These are phyloP conservation scores for Amylocarpus encephaloides DNA, from an alignment of 2,329 filamentous ascomycete species.

Conservation along the genomic window DNA sequence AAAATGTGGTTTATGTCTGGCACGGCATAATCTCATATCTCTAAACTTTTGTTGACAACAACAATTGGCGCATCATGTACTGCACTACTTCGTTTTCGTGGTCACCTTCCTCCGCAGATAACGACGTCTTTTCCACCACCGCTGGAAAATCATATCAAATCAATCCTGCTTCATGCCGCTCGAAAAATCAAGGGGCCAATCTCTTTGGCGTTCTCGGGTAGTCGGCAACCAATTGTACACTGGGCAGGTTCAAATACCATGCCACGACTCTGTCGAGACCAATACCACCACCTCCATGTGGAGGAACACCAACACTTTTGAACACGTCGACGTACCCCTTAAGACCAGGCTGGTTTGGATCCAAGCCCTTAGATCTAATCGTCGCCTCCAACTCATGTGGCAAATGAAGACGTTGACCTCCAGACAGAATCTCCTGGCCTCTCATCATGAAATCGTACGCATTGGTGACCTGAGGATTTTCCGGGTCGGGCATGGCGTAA, in stretches of 20 bases:
- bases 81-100: too few relatives aligned
- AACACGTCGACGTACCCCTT: slow-evolving; percentile 88
- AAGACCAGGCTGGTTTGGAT: slow-evolving; percentile 68
- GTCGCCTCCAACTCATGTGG: slow-evolving; percentile 69
- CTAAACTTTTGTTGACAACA: too few relatives aligned
- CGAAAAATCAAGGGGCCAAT: slow-evolving; percentile 39
- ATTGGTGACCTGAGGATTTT: slow-evolving; percentile 59
- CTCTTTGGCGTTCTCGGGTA: slow-evolving; percentile 57
- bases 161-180: neutral
- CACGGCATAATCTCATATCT: too few relatives aligned
- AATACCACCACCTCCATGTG: slow-evolving; percentile 84
- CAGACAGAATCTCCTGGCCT: slow-evolving; percentile 86
- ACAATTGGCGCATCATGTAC: too few relatives aligned
- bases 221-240: slow-evolving; percentile 51
- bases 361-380: slow-evolving; percentile 72
- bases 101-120: too few relatives aligned
- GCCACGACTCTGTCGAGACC: slow-evolving; percentile 81
- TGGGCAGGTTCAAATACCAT: slow-evolving; percentile 54
- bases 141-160: neutral
- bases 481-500: slow-evolving; percentile 77
- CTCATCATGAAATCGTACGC: slow-evolving; percentile 82
- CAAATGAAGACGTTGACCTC: slow-evolving; percentile 86
- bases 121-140: neutral
- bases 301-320: slow-evolving; percentile 72
- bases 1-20: too few relatives aligned